These are phyloP conservation scores for Cladosporium sp. DNA, from an alignment of 2,329 filamentous ascomycete species.

Conservation along the genomic window DNA sequence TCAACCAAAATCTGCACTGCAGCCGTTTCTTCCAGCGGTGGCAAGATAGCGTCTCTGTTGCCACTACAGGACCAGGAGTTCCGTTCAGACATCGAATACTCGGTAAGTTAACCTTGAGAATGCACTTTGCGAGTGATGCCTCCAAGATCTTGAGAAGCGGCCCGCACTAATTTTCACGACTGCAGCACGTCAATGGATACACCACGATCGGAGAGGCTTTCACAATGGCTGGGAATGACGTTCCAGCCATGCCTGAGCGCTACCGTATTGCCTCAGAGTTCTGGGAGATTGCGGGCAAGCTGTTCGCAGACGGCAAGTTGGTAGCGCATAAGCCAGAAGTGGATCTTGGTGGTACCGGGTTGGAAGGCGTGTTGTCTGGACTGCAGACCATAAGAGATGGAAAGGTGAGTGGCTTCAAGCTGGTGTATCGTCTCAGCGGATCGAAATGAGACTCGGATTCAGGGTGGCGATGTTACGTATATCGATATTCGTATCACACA, in stretches of 20 bases:
- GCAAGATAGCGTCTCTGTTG: slow-evolving; percentile 43
- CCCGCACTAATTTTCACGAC: background rate
- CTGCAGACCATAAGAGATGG: slow-evolving; percentile 45
- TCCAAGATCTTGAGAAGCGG: background rate
- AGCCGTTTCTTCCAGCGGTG: slow-evolving; percentile 39
- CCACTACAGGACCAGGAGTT: background rate
- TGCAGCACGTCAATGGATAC: slow-evolving; percentile 42
- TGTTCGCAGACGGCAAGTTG: slow-evolving; percentile 33
- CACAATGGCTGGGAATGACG: slow-evolving; percentile 32
- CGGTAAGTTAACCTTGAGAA: background rate
- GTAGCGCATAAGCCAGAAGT: slow-evolving; percentile 46
- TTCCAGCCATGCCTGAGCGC: slow-evolving; percentile 40
- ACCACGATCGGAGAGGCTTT: slow-evolving; percentile 45
- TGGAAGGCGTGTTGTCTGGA: slow-evolving; percentile 48
- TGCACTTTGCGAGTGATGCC: background rate
- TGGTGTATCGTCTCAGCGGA: slow-evolving; percentile 42
- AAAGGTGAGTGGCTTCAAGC: slow-evolving; percentile 50
- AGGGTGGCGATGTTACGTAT: background rate
- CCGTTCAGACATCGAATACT: background rate
- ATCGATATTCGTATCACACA: background rate
- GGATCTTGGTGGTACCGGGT: slow-evolving; percentile 37
- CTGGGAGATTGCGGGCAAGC: slow-evolving; percentile 38
- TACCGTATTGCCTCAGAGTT: slow-evolving; percentile 46
- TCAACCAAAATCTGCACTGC: slow-evolving; percentile 42
- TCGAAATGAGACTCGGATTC: background rate